Conservation (phyloP, 768 basidiomycete genomes). For the Russula brevipes region DNA sequence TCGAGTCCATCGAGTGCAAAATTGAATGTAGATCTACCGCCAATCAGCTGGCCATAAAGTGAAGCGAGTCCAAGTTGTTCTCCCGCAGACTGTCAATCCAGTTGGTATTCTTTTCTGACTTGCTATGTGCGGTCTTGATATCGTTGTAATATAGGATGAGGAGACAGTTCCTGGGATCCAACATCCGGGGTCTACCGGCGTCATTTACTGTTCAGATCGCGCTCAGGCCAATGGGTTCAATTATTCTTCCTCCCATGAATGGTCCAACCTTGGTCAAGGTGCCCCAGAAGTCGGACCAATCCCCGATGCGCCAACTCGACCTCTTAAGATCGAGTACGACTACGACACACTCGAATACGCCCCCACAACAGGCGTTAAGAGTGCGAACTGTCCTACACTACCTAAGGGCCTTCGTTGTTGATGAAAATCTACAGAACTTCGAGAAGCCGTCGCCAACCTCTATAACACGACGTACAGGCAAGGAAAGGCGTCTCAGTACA, state of each 20-base stretch:
- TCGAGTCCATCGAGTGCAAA: neutral
- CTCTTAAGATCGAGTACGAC: slow-evolving; percentile 58
- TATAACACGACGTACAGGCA: slow-evolving; percentile 87
- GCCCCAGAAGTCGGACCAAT: slow-evolving; percentile 86
- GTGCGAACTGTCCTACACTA: slow-evolving; percentile 33
- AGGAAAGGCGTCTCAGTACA: slow-evolving; percentile 79
- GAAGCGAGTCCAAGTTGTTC: slow-evolving; percentile 35
- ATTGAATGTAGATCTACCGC: slow-evolving; percentile 59
- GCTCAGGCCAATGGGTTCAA: slow-evolving; percentile 94
- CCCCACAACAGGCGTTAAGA: slow-evolving; percentile 87
- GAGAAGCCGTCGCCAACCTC: slow-evolving; percentile 83
- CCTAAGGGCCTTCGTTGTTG: neutral
- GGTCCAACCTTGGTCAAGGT: slow-evolving; percentile 90
- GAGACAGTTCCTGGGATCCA: slow-evolving; percentile 87
- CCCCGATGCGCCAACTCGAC: slow-evolving; percentile 66
- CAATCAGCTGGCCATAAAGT: slow-evolving; percentile 63
- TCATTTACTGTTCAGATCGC: slow-evolving; percentile 87
- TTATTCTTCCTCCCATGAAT: slow-evolving; percentile 70
- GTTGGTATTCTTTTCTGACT: slow-evolving; percentile 36
- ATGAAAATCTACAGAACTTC: slow-evolving; percentile 48
- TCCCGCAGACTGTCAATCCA: slow-evolving; percentile 69
- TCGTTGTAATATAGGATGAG: slow-evolving; percentile 52
- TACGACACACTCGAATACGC: slow-evolving; percentile 82
- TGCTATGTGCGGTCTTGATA: neutral
- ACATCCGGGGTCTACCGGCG: slow-evolving; percentile 61